phyloP scores from a whole-genome alignment of 768 basidiomycete genomes.

The Trametes cubensis region DNA sequence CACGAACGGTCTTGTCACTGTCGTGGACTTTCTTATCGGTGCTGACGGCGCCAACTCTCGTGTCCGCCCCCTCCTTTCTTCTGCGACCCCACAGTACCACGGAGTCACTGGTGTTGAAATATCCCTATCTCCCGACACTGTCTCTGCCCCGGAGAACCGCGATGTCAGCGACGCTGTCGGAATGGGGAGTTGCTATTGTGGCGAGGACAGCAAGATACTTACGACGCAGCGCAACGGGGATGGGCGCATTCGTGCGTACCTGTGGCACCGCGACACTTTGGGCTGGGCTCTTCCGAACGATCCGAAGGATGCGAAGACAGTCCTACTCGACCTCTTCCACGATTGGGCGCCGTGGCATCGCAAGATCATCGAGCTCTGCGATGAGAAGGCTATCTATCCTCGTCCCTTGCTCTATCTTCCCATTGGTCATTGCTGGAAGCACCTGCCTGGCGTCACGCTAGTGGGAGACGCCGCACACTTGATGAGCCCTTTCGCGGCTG shows the following conservation, averaged over 20 bases:
- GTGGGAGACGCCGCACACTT: conserved; percentile 41
- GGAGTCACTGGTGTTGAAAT: conserved; percentile 30
- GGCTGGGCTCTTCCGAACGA: conserved; percentile 12
- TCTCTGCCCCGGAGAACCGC: neutral
- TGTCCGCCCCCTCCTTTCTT: conserved; percentile 38
- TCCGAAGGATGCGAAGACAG: conserved; percentile 16
- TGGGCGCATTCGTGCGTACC: conserved; percentile 21
- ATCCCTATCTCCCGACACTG: conserved; percentile 29
- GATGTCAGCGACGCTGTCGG: conserved; percentile 29
- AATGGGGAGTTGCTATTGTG: conserved; percentile 33
- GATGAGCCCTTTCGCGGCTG: conserved; percentile 40
- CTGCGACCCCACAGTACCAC: conserved; percentile 37
- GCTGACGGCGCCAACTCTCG: conserved; percentile 47
- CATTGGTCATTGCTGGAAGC: conserved; percentile 20
- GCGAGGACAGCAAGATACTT: conserved; percentile 32
- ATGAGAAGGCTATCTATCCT: conserved; percentile 12
- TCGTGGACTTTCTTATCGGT: conserved; percentile 35
- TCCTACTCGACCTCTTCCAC: neutral
- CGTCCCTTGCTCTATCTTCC: conserved; percentile 24
- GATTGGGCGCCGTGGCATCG: conserved; percentile 20
- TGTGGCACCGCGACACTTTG: conserved; percentile 15
- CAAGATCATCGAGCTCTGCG: conserved; percentile 11
- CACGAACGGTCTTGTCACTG: neutral
- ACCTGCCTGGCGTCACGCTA: conserved; percentile 10
- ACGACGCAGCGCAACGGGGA: conserved; percentile 39